Base-by-base conservation (phyloP, 2,329 filamentous ascomycete species). In the Colletotrichum graminicola region DNA sequence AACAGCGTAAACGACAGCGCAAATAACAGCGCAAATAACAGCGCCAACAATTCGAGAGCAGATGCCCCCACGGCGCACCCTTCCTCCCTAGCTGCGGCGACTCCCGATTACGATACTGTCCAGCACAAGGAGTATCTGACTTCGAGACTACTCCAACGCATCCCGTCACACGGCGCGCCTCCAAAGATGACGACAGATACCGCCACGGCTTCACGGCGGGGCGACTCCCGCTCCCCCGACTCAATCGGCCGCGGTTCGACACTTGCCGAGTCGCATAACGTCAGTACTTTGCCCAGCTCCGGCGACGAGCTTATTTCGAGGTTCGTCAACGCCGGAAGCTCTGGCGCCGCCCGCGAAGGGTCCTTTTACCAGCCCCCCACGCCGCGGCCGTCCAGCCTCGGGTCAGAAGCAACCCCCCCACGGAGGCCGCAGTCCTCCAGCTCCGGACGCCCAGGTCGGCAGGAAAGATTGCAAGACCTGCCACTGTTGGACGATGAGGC, bases 111-210 rank as follows among this genome's bases (percentile, higher is more conserved):
- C 67, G 80, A 84, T 69, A 83, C 82, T 39, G 77, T 80, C 18
- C 83, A 85, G 45, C 90, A 91, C 76, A 91, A 89, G 72, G 88
- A 90, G 75, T 89, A 91, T 72, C 87, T 93, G 62, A 93, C 91
- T 8, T 90, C 91, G 39, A 86, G 90, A 70, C 80, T 93, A 47
- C 84, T 94, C 2, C 88, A 92, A 76, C 87, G 91, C 74, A 89
- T 85, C 12, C 86, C 89, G 0, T 90, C 90, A 8, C 85, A 89
- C 73, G 85, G 88, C 73, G 87, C 88, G 4, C 88, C 90, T 45
- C 90, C 90, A 49, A 86, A 90, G 77, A 91, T 92, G 86, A 91
- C 90, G 10, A 82, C 86, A 70, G 87, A 92, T 69, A 86, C 85
- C 2, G 87, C 85, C 12, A 86, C 85, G 1, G 88, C 86, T 5